Evolutionary conservation across 129 eudicot species (phyloP), one percentile per base, ranked within the genome.

Genomic region (Glebionis coronaria): DNA sequence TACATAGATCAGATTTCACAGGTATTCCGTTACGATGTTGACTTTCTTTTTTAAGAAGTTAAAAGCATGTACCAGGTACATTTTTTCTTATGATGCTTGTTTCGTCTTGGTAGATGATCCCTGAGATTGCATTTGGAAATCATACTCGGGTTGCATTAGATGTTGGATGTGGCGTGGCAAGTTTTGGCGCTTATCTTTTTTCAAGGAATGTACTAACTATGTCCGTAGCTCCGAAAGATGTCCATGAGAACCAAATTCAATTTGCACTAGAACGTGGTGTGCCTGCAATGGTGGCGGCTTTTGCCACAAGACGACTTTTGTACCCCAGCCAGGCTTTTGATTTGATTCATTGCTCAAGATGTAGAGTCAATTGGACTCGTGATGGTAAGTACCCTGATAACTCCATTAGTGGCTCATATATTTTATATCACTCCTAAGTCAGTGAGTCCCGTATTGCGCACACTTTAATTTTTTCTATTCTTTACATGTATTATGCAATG

Each of bases 351-450:
- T 93, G 98, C 80, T 93, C 98, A 61, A 88, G 98, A 81, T 93
- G 98, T 74, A 84, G 98, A 79, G 87, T 93, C 74, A 88, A 93
- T 72, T 93, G 98, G 98, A 93, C 98, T 64, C 98, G 98, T 47
- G 98, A 93, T 75, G 98, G 98, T 93, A 81, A 76, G 85, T 46
- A 29, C 56, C 50, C 12, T 50, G 61, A 16, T 67, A 67, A 31
- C 47, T 51, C 71, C 71, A 29, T n/a, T n/a, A n/a, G n/a, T n/a
- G n/a, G n/a, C n/a, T n/a, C n/a, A n/a, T n/a, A n/a, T n/a, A n/a
- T n/a, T n/a, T n/a, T n/a, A n/a, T n/a, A n/a, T n/a, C n/a, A n/a
- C n/a, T n/a, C n/a, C n/a, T n/a, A n/a, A n/a, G n/a, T n/a, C n/a
- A n/a, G n/a, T n/a, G n/a, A n/a, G n/a, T n/a, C n/a, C n/a, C n/a